phyloP scores from a whole-genome alignment of 140 eudicot species.

The Oenanthe javanica region DNA sequence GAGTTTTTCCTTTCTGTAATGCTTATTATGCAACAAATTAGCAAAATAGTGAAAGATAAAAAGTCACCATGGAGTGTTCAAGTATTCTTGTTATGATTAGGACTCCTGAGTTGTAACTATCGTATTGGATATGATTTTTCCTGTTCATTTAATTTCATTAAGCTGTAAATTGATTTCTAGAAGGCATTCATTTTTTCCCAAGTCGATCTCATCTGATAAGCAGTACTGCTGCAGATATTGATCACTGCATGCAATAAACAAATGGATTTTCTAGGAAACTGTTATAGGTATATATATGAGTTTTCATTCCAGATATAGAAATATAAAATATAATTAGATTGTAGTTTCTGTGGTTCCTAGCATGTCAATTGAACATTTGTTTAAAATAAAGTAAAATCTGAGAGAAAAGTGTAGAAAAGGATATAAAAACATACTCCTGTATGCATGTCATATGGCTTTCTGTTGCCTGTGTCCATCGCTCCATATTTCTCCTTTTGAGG shows the following conservation, averaged over 20 bases:
- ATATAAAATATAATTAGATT: background rate
- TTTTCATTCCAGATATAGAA: background rate
- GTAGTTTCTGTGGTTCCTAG: background rate
- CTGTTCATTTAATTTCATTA: background rate
- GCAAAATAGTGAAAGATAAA: background rate
- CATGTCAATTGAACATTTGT: background rate
- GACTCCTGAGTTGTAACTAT: background rate
- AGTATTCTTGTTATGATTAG: background rate
- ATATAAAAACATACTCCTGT: background rate
- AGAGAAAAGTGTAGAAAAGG: background rate
- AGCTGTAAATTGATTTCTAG: background rate
- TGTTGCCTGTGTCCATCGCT: background rate
- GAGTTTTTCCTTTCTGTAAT: background rate
- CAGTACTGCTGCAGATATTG: background rate
- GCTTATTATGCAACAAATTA: background rate
- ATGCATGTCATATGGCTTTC: background rate
- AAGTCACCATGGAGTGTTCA: background rate
- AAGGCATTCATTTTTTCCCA: background rate
- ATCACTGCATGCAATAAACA: background rate
- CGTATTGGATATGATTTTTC: background rate
- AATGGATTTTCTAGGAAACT: background rate
- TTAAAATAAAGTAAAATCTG: background rate
- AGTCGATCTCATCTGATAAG: background rate
- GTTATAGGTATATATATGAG: background rate
- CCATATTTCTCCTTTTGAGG: background rate